phyloP scores from a whole-genome alignment of 768 basidiomycete genomes.

The Mycena maculata region DNA sequence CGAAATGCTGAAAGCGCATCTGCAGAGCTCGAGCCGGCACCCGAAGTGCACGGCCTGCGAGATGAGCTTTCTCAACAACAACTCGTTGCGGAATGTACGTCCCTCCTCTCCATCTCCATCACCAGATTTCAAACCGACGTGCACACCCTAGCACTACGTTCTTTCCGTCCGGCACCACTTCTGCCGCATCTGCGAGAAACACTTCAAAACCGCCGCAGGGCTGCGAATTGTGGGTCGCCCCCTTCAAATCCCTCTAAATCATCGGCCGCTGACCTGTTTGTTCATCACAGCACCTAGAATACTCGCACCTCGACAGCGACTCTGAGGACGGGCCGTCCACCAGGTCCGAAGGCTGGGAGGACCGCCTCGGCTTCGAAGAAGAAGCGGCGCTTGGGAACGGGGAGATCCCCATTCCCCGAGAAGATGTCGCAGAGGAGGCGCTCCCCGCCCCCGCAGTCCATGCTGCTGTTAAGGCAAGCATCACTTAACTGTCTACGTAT shows the following conservation, averaged over 20 bases:
- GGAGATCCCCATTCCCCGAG: conserved; percentile 31
- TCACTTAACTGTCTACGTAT: neutral
- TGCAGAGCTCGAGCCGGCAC: conserved; percentile 43
- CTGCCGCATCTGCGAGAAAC: conserved; percentile 44
- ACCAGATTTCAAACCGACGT: neutral
- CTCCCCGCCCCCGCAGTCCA: neutral
- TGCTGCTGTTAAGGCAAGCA: conserved; percentile 8
- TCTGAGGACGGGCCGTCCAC: conserved; percentile 38
- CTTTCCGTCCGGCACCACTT: conserved; percentile 45
- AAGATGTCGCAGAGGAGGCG: neutral
- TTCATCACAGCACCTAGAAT: conserved; percentile 40
- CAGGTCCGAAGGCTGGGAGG: conserved; percentile 45
- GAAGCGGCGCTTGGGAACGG: conserved; percentile 40
- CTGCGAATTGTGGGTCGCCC: conserved; percentile 36
- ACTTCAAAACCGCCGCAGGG: conserved; percentile 44
- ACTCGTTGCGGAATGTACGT: conserved; percentile 44
- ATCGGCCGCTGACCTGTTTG: neutral
- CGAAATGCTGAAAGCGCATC: conserved; percentile 43
- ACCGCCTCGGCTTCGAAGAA: conserved; percentile 37
- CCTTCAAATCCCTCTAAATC: too few species aligned
- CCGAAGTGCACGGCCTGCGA: conserved; percentile 45
- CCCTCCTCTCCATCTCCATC: neutral
- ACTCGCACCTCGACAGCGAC: conserved; percentile 43
- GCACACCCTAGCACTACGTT: conserved; percentile 41
- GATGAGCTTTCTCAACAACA: conserved; percentile 46